These are phyloP conservation scores for Crithidia brevicula DNA, from an alignment of 208 protist species.

Conservation along the genomic window DNA sequence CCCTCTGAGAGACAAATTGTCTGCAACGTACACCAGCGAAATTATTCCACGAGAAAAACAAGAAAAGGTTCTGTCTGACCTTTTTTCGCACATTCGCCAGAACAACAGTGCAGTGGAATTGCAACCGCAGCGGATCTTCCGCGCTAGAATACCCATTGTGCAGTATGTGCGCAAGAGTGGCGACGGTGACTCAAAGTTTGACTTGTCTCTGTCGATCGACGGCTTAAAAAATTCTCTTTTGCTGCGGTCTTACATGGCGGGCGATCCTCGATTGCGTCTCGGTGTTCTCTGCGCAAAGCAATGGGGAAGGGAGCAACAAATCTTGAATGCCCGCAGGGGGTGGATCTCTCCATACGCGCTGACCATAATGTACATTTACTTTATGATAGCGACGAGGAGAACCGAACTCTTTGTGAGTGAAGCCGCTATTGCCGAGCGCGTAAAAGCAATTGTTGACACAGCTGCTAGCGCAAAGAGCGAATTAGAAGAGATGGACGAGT, in stretches of 20 bases:
- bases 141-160: conserved; percentile 75
- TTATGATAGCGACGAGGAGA: conserved; percentile 47
- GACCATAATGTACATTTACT: conserved; percentile 85
- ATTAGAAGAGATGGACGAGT: conserved; percentile 24
- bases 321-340: conserved; percentile 70
- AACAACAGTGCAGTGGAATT: conserved; percentile 10
- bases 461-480: not conserved
- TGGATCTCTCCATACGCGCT: conserved; percentile 89
- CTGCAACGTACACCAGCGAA: conserved; percentile 14
- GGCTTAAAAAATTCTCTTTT: conserved; percentile 75
- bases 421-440: conserved; percentile 25
- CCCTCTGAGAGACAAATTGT: conserved; percentile 3
- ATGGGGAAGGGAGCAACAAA: conserved; percentile 67
- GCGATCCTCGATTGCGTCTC: conserved; percentile 56
- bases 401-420: conserved; percentile 41
- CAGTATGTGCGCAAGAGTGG: conserved; percentile 29
- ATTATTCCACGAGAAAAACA: conserved; percentile 47
- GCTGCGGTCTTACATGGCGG: conserved; percentile 66
- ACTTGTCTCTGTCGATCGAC: conserved; percentile 78
- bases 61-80: conserved; percentile 47
- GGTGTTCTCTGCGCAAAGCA: conserved; percentile 63
- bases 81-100: conserved; percentile 49
- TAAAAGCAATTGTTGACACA: conserved; percentile 23
- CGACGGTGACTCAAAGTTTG: conserved; percentile 44
- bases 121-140: conserved; percentile 77